Evolutionary conservation across 2,329 filamentous ascomycete species (phyloP), one percentile per base, ranked within the genome.

Genomic region (Pseudonectria foliicola): DNA sequence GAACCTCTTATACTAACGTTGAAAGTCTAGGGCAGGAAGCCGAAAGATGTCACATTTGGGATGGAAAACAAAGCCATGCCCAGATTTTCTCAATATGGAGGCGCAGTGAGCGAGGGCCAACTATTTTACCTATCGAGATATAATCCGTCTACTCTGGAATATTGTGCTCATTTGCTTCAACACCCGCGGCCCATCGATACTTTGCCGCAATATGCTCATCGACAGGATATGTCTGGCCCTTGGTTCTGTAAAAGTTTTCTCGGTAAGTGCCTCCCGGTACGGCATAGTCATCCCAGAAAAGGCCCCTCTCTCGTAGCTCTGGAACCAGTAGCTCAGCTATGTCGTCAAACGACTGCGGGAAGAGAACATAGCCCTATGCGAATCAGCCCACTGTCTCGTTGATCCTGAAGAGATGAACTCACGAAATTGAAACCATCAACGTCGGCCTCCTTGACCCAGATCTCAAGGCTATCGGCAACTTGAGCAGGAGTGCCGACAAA

Each of bases 341-440:
- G 44, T 85, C 80, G 39, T 77, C 72, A 59, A 84, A 85, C 0
- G 77, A 78, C 37, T 75, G 71, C 0, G 80, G 80, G 48, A 80
- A 79, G n/a, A 82, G 59, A 0, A 76, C 74, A 43, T 85, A 83
- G 2, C 75, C 75, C 67, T 71, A 13, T 0, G 6, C 3, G 2
- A 11, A 31, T 51, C 25, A 39, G 27, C 11, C 10, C 10, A 6
- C 3, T 7, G n/a, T n/a, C n/a, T 27, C 2, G 1, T 0, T 2
- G 13, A 6, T 10, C 7, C 10, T 6, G 30, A 7, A 3, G 6
- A 13, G n/a, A 5, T 10, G 3, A 27, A 57, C 73, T 62, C 53
- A 79, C 79, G 54, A 86, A 70, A 51, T 87, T 87, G 59, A 87
- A 87, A 0, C 82, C 82, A 50, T 86, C 82, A 1, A 86, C 71